Base-by-base conservation (phyloP, 2,329 filamentous ascomycete genomes). In the Chalaropsis ovoidea region DNA sequence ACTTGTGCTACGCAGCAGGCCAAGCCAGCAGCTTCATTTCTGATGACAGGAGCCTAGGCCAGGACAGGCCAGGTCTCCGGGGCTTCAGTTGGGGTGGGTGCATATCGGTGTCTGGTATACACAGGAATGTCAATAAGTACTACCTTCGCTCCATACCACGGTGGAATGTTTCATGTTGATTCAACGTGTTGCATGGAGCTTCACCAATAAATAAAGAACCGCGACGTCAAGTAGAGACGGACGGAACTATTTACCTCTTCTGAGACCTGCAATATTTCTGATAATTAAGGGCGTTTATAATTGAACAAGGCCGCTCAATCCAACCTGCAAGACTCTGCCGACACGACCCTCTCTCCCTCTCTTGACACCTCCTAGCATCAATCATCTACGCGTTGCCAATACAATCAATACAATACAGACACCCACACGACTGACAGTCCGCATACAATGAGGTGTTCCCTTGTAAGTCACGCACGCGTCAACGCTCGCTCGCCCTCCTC, bases 161-260 rank as follows among this genome's bases (percentile, higher is more conserved):
- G 54, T 58, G 54, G 54, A 35, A 58, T 58, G 54, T 58, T 58
- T 58, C 54, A 58, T 58, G 54, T 58, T 58, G 54, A 58, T 58
- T 58, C 54, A 58, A 58, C 27, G 54, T 58, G 54, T 58, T 58
- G 54, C 24, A 58, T 39, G 54, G n/a, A 17, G 27, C 54, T 39
- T 58, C 54, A 13, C 54, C 27, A 58, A 58, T 58, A 39, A 6
- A 58, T 58, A 15, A 58, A 39, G 54, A 58, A n/a, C n/a, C 54
- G 39, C 17, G 13, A 58, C 54, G 54, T n/a, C 54, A 39, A 11
- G 54, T 35, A 58, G n/a, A 58, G 39, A 58, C 54, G 54, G 54
- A 39, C 39, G 27, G 31, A 39, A n/a, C 54, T 58, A n/a, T n/a
- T n/a, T n/a, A 39, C 54, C 54, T 27, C 15, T 58, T 58, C 31